Conservation (phyloP, 176 grass and related monocot genomes). For the Cenchrus americanus region DNA sequence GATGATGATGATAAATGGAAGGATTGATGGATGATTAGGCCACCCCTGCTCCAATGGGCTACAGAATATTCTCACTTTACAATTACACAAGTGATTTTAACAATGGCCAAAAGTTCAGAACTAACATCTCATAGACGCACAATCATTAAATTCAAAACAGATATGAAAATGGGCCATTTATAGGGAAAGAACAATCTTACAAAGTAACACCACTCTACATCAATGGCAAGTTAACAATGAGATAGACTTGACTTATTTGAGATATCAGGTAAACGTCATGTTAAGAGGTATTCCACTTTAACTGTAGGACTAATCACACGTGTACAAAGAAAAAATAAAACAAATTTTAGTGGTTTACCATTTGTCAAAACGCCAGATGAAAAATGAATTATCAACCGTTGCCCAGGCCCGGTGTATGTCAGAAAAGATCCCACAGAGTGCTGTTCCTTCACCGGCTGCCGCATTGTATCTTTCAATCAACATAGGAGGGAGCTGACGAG, state of each 20-base stretch:
- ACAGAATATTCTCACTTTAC: not conserved
- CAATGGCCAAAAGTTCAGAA: not conserved
- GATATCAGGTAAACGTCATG: slow-evolving; percentile 15
- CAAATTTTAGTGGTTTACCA: slow-evolving; percentile 51
- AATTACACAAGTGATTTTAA: slow-evolving; percentile 23
- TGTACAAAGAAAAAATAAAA: slow-evolving; percentile 30
- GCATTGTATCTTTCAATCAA: slow-evolving; percentile 94
- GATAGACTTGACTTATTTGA: not conserved
- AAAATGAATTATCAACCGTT: slow-evolving; percentile 95
- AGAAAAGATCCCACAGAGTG: slow-evolving; percentile 90
- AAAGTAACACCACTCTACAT: not conserved
- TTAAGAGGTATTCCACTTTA: not conserved
- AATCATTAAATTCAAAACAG: not conserved
- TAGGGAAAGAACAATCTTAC: not conserved
- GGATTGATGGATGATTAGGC: not conserved
- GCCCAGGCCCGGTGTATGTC: slow-evolving; percentile 92
- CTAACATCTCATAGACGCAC: not conserved
- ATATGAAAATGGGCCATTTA: not conserved
- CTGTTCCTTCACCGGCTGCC: slow-evolving; percentile 91
- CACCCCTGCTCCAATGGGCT: not conserved
- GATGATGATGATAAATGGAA: slow-evolving; percentile 15
- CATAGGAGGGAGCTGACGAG: slow-evolving; percentile 73
- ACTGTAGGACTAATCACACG: not conserved
- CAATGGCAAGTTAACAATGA: slow-evolving; percentile 1
- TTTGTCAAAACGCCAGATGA: slow-evolving; percentile 93